Evolutionary conservation across 2,329 filamentous ascomycete species (phyloP), one percentile per base, ranked within the genome.

Genomic region (Penicillium brasilianum): DNA sequence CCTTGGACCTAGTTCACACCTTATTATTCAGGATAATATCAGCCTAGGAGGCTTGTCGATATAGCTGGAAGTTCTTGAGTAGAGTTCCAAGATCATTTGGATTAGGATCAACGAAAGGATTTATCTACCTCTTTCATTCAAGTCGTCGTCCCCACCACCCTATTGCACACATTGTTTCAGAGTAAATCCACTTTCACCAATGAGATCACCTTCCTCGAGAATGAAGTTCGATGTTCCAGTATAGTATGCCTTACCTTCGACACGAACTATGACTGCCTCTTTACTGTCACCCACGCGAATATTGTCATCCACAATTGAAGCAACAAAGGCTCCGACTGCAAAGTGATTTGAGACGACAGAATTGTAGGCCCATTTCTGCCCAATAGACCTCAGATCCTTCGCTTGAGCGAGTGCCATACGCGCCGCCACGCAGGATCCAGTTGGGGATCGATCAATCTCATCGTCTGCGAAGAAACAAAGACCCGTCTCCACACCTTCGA

Each of bases 401-500:
- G 71, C 69, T 65, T 76, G 63, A 16, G 76, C 76, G 8, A 77
- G 66, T 8, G 76, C 75, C 61, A 76, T 69, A 3, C 77, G 69
- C 4, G 77, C 77, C 8, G 74, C 70, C 9, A 79, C 77, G 55
- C 73, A 78, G 14, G 72, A 71, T 2, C 77, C 77, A 10, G 76
- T 78, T 1, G 72, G 75, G 54, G 77, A 76, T 18, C 81, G 75
- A 66, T 85, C 82, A 44, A 84, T 77, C 61, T 83, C 78, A 55
- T 79, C 76, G 30, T 81, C 76, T 0, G 79, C 80, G 61, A 82
- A 80, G 69, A 78, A 78, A 65, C 79, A 82, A 0, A 82, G 60
- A 0, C 80, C 80, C 0, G 76, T 77, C 62, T 83, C 81, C 9
- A 72, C 70, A 7, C 74, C 72, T 4, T 56, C 53, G 3, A 69